Evolutionary conservation across 495 filamentous ascomycete genomes (phyloP).

Genomic region (Copromyces sp.): DNA sequence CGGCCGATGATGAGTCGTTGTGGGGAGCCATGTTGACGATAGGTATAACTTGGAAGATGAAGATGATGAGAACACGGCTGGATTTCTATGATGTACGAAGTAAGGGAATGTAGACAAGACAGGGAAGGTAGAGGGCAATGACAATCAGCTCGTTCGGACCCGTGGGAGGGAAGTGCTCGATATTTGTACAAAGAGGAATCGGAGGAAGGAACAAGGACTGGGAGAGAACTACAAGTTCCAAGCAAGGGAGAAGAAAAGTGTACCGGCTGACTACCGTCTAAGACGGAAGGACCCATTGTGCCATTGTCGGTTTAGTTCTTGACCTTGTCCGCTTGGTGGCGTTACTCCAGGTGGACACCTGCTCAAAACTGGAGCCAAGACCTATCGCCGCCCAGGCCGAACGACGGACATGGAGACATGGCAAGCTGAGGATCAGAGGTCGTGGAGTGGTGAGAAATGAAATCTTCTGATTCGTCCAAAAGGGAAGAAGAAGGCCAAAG

Average conservation of each 20-base stretch:
- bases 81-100: not conserved
- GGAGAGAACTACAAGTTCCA: not conserved
- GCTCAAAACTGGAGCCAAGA: slow-evolving; percentile 6
- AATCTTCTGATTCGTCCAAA: slow-evolving; percentile 11
- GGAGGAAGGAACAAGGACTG: not conserved
- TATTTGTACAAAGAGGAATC: slow-evolving; percentile 23
- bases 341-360: slow-evolving; percentile 9
- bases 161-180: slow-evolving; percentile 9
- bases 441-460: slow-evolving; percentile 1
- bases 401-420: slow-evolving; percentile 7
- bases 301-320: slow-evolving; percentile 7
- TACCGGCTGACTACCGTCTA: slow-evolving; percentile 1
- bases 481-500: not conserved
- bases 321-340: slow-evolving; percentile 11
- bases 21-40: slow-evolving; percentile 37
- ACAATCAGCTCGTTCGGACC: not conserved
- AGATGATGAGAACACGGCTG: not conserved
- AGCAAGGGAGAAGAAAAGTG: not conserved
- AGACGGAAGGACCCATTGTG: slow-evolving; percentile 6
- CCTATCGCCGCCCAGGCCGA: slow-evolving; percentile 14
- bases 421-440: slow-evolving; percentile 10
- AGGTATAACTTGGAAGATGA: not conserved
- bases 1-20: slow-evolving; percentile 40
- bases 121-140: not conserved
- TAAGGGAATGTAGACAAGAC: not conserved